Base-by-base conservation (phyloP, 805 yeast species). In the Millerozyma acaciae region DNA sequence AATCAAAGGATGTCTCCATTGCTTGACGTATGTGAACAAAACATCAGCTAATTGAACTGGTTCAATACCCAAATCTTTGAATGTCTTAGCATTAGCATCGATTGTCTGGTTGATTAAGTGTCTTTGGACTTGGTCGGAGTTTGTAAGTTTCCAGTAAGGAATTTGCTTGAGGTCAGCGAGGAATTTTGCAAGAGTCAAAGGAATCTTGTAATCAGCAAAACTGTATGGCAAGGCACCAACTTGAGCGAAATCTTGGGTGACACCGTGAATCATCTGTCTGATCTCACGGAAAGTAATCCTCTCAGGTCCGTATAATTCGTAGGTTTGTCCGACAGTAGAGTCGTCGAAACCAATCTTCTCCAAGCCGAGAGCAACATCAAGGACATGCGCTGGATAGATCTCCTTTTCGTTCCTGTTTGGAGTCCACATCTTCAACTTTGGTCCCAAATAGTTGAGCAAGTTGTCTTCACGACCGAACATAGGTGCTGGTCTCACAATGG, bases 401-500 rank as follows among this genome's bases (percentile, higher is more conserved):
- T 60, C 65, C 59, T 82, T 82, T 42, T 75, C 72, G 56, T 76
- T 73, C 52, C 73, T 70, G 57, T 83, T 75, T 32, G 84, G 78
- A 35, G 84, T 76, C 65, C 80, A 76, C 60, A 81, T 73, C 48
- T 74, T 68, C 50, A 47, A 73, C 68, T 48, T 72, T 56, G 59
- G 76, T 38, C 84, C 58, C 55, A 76, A 60, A 52, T 70, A 70
- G 60, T 77, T 79, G 48, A 85, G 65, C 52, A 86, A 75, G 40
- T 73, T 65, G 55, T 83, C 88, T 54, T 80, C 83, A 50, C 80
- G 68, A 20, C 93, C 93, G 52, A 63, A 85, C 76, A 84, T 72
- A 31, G 84, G 85, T 16, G 83, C 78, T 5, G 95, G 95, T 59
- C 95, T 78, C 19, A 85, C 93, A 49, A 86, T 84, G 13, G 95